Base-by-base conservation (phyloP, 2,329 filamentous ascomycete genomes). In the Canariomyces notabilis region DNA sequence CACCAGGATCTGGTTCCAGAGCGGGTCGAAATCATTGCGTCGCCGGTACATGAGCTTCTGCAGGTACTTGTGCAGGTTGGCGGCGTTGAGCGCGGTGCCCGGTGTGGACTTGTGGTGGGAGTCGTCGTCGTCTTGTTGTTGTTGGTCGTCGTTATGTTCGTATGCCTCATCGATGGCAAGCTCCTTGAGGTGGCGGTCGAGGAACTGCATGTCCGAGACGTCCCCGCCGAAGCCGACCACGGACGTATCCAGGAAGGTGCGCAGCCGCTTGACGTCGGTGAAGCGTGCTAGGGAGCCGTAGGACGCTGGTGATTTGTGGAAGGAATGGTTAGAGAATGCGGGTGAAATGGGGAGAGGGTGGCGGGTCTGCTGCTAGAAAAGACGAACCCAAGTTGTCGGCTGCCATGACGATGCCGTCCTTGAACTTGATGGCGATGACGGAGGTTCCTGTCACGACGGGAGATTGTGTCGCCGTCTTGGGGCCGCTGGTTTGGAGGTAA, bases 181-280 rank as follows among this genome's bases (percentile, higher is more conserved):
- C 53, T 87, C 85, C 63, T 79, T 84, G 59, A 98, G 84, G 62
- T 95, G 82, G 59, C 93, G 84, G 79, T 95, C 87, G 58, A 98
- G 82, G 75, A 94, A 94, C 75, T 98, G 93, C 93, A 98, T 97
- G 75, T 98, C 93, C 55, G 88, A 95, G 60, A 98, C 85, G 73
- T 98, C 93, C 67, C 93, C 93, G 67, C 89, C 89, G 72, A 97
- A 95, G 61, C 93, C 93, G 63, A 98, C 77, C 50, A 97, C 80
- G 22, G 89, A 83, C 55, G 83, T 81, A 56, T 83, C 77, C 70
- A 89, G 88, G 70, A 97, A 97, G 59, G 82, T 79, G 60, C 89
- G 89, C 57, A 98, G 84, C 64, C 93, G 90, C 74, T 96, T 94
- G 65, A 97, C 89, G 67, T 96, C 87, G 61, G 87, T 90, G 78